Evolutionary conservation across 2,329 filamentous ascomycete genomes (phyloP).

Genomic region (Monilinia laxa): DNA sequence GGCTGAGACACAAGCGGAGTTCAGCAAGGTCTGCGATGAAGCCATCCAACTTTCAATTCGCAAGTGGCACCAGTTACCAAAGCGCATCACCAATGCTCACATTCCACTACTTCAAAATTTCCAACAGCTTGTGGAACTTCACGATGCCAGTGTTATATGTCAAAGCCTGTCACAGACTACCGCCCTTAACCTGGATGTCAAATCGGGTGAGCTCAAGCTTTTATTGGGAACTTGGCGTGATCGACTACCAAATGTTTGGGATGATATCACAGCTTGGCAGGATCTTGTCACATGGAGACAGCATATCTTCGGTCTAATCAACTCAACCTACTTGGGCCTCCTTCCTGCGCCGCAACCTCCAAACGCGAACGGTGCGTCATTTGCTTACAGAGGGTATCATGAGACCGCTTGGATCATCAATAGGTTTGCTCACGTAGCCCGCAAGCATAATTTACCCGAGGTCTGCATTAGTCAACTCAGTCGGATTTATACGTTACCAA

Average conservation of each 20-base stretch:
- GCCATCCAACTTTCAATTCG: conserved; percentile 95
- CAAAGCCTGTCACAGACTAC: conserved; percentile 84
- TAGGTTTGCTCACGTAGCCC: conserved; percentile 92
- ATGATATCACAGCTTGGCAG: conserved; percentile 99
- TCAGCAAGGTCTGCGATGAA: conserved; percentile 89
- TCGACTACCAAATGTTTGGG: conserved; percentile 94
- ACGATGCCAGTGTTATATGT: conserved; percentile 96
- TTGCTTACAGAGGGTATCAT: conserved; percentile 95
- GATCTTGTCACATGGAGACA: conserved; percentile 99
- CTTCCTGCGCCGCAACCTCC: conserved; percentile 71
- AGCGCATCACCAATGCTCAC: conserved; percentile 89
- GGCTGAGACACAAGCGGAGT: conserved; percentile 75
- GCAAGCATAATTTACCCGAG: conserved; percentile 94
- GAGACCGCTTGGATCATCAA: conserved; percentile 99
- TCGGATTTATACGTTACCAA: conserved; percentile 96
- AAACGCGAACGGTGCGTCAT: conserved; percentile 85
- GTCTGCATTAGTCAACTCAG: conserved; percentile 97
- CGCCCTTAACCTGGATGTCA: conserved; percentile 81
- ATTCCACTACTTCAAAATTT: conserved; percentile 95
- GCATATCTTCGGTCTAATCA: conserved; percentile 97
- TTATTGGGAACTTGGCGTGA: conserved; percentile 94
- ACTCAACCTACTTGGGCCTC: conserved; percentile 84
- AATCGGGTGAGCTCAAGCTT: conserved; percentile 93
- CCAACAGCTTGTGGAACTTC: conserved; percentile 94
- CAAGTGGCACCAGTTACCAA: conserved; percentile 98